Evolutionary conservation across 352 stramenopile species (phyloP).

Genomic region (Bremia lactucae): DNA sequence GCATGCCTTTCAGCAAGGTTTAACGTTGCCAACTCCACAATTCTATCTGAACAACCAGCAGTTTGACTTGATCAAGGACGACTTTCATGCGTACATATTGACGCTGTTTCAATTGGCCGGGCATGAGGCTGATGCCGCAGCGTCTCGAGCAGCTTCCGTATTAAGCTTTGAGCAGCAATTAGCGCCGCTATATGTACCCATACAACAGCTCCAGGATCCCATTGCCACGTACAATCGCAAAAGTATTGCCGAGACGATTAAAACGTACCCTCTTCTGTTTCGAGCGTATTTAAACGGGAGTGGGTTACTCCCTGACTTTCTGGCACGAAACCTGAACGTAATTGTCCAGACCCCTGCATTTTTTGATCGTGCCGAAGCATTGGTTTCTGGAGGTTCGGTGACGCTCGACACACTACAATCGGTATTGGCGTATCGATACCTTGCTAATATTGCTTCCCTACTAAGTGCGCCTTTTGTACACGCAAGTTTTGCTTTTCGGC

Average conservation of each 20-base stretch:
- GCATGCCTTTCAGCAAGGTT: slow-evolving; percentile 71
- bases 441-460: slow-evolving; percentile 23
- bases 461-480: slow-evolving; percentile 73
- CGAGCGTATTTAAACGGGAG: slow-evolving; percentile 41
- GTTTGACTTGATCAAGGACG: slow-evolving; percentile 57
- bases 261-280: slow-evolving; percentile 46
- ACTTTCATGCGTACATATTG: slow-evolving; percentile 71
- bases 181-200: slow-evolving; percentile 77
- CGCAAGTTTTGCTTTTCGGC: slow-evolving; percentile 86
- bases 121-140: slow-evolving; percentile 19
- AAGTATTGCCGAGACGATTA: slow-evolving; percentile 34
- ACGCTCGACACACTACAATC: slow-evolving; percentile 35
- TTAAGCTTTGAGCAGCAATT: slow-evolving; percentile 81
- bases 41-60: slow-evolving; percentile 88
- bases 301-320: slow-evolving; percentile 17
- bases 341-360: slow-evolving; percentile 53
- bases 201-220: slow-evolving; percentile 84
- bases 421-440: slow-evolving; percentile 44
- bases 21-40: slow-evolving; percentile 83
- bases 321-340: slow-evolving; percentile 26
- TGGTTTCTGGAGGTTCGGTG: slow-evolving; percentile 26
- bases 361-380: slow-evolving; percentile 40
- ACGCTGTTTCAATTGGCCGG: slow-evolving; percentile 61
- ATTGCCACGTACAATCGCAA: slow-evolving; percentile 88
- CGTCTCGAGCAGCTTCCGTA: slow-evolving; percentile 39